A percentile compares a stretch with the other conserved stretches of the same genome.
These are phyloP conservation scores for Decorospora gaudefroyi DNA, from an alignment of 2,329 filamentous ascomycete genomes.

Conservation along the genomic window DNA sequence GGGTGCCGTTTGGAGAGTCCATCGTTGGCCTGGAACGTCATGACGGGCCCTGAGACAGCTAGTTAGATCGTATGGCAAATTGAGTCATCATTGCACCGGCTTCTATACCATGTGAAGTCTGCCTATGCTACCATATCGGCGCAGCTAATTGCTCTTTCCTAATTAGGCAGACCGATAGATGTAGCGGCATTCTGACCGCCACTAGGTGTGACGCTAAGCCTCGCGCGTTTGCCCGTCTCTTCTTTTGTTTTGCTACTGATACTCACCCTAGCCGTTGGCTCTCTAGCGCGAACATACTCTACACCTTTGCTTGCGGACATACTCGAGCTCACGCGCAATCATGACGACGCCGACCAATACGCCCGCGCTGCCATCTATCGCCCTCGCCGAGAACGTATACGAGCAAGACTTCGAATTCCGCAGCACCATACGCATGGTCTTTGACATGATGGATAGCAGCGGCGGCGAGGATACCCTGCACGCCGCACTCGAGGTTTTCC, in stretches of 20 bases:
- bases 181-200: background rate
- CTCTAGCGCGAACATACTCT: too few species aligned
- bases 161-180: background rate
- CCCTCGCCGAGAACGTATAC: background rate
- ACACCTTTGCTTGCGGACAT: too few species aligned
- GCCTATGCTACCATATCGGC: background rate
- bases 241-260: background rate
- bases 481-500: background rate
- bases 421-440: background rate
- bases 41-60: too few species aligned
- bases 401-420: background rate
- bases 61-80: too few species aligned
- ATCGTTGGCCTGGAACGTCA: too few species aligned
- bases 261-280: too few species aligned
- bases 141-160: background rate
- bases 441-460: background rate
- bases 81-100: too few species aligned
- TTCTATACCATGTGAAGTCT: background rate
- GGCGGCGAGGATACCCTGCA: background rate
- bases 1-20: too few species aligned
- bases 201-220: background rate
- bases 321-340: background rate
- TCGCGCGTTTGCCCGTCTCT: background rate
- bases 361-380: fast-evolving
- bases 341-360: background rate